A percentile compares a stretch with the other conserved stretches of the same genome.
phyloP scores from a whole-genome alignment of 1,139 yeast genomes.

The Yamadazyma songkhlaensis region DNA sequence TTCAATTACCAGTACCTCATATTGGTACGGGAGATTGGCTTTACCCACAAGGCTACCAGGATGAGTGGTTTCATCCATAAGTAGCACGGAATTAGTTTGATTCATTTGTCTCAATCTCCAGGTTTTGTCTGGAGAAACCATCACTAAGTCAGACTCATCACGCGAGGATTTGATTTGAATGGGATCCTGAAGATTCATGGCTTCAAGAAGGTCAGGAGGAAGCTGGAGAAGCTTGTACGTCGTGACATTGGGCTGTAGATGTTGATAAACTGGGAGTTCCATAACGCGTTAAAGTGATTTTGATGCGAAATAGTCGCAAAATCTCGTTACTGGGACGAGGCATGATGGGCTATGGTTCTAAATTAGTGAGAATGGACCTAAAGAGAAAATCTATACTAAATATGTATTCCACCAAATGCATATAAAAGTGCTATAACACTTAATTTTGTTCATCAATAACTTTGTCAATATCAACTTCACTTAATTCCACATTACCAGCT shows the following conservation, averaged over 20 bases:
- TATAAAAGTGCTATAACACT: background rate
- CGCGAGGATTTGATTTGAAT: constrained; percentile 49
- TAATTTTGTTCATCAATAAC: constrained; percentile 63
- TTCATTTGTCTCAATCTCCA: constrained; percentile 74
- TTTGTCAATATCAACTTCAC: constrained; percentile 68
- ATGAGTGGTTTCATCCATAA: constrained; percentile 38
- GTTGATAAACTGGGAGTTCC: constrained; percentile 22
- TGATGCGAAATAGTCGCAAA: too few species aligned
- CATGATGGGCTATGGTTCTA: too few species aligned
- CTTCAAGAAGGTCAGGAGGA: constrained; percentile 49
- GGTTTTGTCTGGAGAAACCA: constrained; percentile 60
- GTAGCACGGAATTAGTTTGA: constrained; percentile 77
- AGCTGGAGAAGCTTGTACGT: constrained; percentile 60
- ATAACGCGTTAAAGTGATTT: constrained; percentile 1
- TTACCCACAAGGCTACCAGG: constrained; percentile 32
- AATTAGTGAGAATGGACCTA: too few species aligned
- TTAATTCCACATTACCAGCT: constrained; percentile 61
- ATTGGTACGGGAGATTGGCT: constrained; percentile 40
- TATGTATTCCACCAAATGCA: too few species aligned
- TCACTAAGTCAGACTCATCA: constrained; percentile 45
- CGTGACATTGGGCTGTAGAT: constrained; percentile 18
- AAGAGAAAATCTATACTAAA: too few species aligned
- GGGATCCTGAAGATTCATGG: constrained; percentile 30
- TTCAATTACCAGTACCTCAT: constrained; percentile 42
- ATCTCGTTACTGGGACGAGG: too few species aligned